phyloP scores from a whole-genome alignment of 148 eudicot species.

The Vaccinium myrtillus region DNA sequence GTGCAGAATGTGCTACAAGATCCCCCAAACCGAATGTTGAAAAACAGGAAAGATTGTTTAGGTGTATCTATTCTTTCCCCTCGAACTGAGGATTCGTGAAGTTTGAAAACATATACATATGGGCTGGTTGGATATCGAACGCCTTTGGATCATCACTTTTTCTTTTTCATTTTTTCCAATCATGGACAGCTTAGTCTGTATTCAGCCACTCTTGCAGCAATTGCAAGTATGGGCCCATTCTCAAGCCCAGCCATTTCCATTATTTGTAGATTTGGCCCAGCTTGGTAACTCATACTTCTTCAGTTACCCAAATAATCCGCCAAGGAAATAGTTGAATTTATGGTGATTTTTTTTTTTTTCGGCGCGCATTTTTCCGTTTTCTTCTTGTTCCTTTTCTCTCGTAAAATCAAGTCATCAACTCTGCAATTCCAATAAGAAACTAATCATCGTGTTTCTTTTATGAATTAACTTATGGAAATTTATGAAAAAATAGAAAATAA shows the following conservation, averaged over 20 bases:
- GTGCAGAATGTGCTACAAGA: no score
- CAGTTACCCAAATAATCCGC: neutral
- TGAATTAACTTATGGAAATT: neutral
- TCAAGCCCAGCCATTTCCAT: neutral
- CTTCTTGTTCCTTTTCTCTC: no score
- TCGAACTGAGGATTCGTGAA: neutral
- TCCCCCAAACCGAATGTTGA: no score
- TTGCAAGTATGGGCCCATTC: neutral
- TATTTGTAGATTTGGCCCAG: neutral
- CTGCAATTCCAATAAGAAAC: neutral
- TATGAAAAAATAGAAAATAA: neutral
- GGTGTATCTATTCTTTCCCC: neutral
- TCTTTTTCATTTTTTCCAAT: neutral
- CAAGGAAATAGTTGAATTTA: no score
- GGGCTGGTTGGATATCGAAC: neutral
- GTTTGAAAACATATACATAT: neutral
- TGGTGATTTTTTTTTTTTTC: no score
- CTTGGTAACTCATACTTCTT: neutral
- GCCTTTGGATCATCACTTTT: neutral
- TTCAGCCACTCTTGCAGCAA: neutral
- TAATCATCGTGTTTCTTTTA: neutral
- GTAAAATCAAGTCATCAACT: neutral
- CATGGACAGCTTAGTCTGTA: neutral
- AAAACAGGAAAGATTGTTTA: no score
- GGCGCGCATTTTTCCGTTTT: no score